Percentiles rank a stretch among this genome's conserved stretches.
Conservation (phyloP, 495 filamentous ascomycete species). For the Lophium mytilinum region DNA sequence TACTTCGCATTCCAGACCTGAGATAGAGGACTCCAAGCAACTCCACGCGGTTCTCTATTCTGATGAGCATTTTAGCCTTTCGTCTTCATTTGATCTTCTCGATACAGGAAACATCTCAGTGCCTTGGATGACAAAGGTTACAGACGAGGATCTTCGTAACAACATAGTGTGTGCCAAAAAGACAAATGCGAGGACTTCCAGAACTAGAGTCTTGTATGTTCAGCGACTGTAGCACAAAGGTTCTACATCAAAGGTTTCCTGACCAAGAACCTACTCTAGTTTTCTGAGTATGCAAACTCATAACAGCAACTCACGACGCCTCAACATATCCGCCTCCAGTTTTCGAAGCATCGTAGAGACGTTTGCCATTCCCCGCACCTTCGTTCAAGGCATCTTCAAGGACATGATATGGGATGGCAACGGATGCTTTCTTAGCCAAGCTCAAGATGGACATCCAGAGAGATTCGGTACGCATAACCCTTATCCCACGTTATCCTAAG, state of each 20-base stretch:
- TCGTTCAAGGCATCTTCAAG: background rate
- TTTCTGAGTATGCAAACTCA: background rate
- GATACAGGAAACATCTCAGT: background rate
- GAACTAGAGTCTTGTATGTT: background rate
- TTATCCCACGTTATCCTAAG: background rate
- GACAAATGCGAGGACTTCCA: background rate
- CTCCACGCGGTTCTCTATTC: background rate
- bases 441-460: background rate
- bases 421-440: conserved; percentile 3
- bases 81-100: background rate
- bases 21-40: background rate
- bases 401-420: conserved; percentile 1
- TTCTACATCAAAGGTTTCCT: background rate
- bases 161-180: background rate
- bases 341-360: background rate
- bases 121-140: background rate
- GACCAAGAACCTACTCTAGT: background rate
- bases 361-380: background rate
- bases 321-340: background rate
- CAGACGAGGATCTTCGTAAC: background rate
- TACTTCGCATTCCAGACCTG: background rate
- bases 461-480: background rate
- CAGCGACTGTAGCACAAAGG: no score
- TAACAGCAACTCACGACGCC: background rate
- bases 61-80: background rate